A percentile compares a stretch with the other conserved stretches of the same genome.
These are phyloP conservation scores for Zygotorulaspora chibaensis DNA, from an alignment of 805 yeast genomes.

Conservation along the genomic window DNA sequence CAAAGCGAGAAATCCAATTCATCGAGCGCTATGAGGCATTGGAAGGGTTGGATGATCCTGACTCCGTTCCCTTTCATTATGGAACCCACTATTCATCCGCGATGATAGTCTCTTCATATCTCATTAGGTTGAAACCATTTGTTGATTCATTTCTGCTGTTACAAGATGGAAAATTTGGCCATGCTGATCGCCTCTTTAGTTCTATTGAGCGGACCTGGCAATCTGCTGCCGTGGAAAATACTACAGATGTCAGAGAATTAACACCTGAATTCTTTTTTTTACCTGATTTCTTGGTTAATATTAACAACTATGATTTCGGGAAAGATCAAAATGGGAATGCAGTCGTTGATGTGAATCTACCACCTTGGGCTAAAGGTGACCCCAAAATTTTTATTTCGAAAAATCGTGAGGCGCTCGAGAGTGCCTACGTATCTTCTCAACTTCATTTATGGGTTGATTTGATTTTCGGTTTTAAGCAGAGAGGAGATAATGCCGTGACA, in stretches of 20 bases:
- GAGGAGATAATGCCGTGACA: constrained; percentile 62
- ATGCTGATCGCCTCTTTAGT: constrained; percentile 75
- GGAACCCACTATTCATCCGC: constrained; percentile 94
- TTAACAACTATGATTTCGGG: constrained; percentile 68
- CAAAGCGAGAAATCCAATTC: constrained; percentile 56
- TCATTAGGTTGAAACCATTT: constrained; percentile 74
- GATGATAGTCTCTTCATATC: constrained; percentile 81
- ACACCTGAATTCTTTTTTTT: constrained; percentile 82
- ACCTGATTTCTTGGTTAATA: constrained; percentile 71
- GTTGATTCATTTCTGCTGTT: constrained; percentile 71
- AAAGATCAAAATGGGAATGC: constrained; percentile 53
- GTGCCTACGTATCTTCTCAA: constrained; percentile 71
- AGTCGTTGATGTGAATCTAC: constrained; percentile 62
- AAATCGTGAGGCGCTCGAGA: constrained; percentile 79
- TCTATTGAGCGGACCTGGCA: constrained; percentile 76
- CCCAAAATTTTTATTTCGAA: constrained; percentile 68
- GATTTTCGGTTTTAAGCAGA: constrained; percentile 76
- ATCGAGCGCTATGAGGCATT: constrained; percentile 70
- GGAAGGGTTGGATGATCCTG: constrained; percentile 51
- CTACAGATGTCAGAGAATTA: constrained; percentile 83
- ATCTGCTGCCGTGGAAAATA: constrained; percentile 72
- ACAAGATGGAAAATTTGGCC: constrained; percentile 88
- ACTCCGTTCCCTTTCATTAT: constrained; percentile 78
- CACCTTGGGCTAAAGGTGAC: constrained; percentile 81
- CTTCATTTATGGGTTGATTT: constrained; percentile 83